Percentiles rank a stretch among this genome's conserved stretches.
phyloP scores from a whole-genome alignment of 2,329 filamentous ascomycete species.

The Penicillium sp. region DNA sequence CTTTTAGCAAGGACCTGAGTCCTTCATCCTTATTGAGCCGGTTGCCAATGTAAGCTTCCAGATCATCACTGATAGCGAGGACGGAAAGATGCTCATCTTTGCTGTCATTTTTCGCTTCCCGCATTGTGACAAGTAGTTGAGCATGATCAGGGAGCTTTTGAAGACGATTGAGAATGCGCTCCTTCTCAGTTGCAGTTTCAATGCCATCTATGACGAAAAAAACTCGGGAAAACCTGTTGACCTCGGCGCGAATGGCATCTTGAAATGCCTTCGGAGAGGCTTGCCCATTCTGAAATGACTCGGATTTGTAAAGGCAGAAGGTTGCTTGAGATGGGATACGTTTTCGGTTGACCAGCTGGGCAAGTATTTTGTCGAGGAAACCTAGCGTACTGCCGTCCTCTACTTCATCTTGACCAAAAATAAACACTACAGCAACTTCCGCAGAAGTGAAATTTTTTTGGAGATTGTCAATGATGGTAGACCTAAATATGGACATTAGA shows the following conservation, averaged over 20 bases:
- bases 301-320: constrained; percentile 25
- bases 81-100: neutral
- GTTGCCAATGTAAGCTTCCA: neutral
- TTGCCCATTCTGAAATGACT: constrained; percentile 19
- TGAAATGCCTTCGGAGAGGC: constrained; percentile 34
- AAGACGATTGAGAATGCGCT: constrained; percentile 30
- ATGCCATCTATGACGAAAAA: constrained; percentile 35
- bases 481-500: constrained; percentile 14
- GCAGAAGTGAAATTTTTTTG: constrained; percentile 32
- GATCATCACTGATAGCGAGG: neutral
- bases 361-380: constrained; percentile 29
- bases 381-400: constrained; percentile 22
- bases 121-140: constrained; percentile 31
- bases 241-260: constrained; percentile 34
- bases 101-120: constrained; percentile 2
- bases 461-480: constrained; percentile 29
- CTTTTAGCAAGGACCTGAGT: neutral
- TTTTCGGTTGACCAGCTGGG: constrained; percentile 34
- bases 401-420: constrained; percentile 32
- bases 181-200: constrained; percentile 32
- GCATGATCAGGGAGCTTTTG: constrained; percentile 36
- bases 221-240: constrained; percentile 33
- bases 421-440: constrained; percentile 31
- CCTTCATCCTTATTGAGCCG: neutral
- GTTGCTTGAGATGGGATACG: constrained; percentile 28